These are phyloP conservation scores for Rhododendron molle DNA, from an alignment of 148 eudicot genomes.

Conservation along the genomic window DNA sequence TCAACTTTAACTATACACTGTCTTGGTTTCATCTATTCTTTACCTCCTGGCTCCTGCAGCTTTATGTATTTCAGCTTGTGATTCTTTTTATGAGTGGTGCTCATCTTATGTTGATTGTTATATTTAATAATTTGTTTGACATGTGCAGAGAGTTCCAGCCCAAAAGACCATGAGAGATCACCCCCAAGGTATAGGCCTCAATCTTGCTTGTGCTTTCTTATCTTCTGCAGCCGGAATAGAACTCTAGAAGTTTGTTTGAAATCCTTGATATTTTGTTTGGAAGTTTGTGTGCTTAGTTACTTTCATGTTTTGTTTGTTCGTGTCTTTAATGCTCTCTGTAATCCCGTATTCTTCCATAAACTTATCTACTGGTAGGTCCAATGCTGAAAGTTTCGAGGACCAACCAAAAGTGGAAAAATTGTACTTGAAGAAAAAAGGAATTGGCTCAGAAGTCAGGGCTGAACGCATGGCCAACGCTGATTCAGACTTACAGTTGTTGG, in stretches of 20 bases:
- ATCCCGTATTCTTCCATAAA: not conserved
- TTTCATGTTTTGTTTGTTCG: not conserved
- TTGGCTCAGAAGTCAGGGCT: constrained; percentile 90
- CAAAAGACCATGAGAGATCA: constrained; percentile 39
- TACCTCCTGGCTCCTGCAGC: constrained; percentile 6
- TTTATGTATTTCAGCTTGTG: not conserved
- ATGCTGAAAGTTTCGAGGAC: constrained; percentile 54
- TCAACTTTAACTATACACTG: no score
- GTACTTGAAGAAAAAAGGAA: constrained; percentile 76
- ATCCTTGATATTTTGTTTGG: not conserved
- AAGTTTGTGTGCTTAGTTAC: not conserved
- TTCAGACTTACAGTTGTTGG: constrained; percentile 66
- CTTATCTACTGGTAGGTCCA: constrained; percentile 42
- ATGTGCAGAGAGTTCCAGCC: constrained; percentile 36
- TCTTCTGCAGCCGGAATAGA: not conserved
- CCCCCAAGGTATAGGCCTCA: constrained; percentile 44
- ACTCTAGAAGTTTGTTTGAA: not conserved
- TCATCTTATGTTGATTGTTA: not conserved
- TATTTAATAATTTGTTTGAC: constrained; percentile 3
- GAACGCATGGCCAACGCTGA: constrained; percentile 81
- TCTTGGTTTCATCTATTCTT: not conserved
- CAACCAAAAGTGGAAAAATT: constrained; percentile 62
- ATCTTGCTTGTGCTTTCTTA: not conserved
- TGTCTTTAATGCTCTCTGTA: not conserved
- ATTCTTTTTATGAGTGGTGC: not conserved